A percentile compares a stretch with the other conserved stretches of the same genome.
Evolutionary conservation across 2,329 filamentous ascomycete genomes (phyloP).

Genomic region (Trichoderma koningii): DNA sequence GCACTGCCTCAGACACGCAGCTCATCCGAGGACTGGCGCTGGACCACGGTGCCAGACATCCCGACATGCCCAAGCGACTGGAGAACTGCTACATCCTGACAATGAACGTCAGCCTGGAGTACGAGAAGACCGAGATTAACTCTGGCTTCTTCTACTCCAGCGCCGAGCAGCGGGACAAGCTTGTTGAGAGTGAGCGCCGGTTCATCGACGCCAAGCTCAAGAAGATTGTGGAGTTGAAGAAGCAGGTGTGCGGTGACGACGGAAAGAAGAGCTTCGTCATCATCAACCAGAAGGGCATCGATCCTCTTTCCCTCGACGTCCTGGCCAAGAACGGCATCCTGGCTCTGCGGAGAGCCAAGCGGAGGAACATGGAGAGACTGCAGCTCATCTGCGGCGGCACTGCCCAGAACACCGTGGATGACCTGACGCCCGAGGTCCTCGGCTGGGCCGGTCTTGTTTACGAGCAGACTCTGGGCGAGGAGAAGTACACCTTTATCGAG

Average conservation of each 20-base stretch:
- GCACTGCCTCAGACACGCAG: conserved; percentile 91
- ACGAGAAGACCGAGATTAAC: conserved; percentile 99
- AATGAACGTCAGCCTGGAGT: conserved; percentile 94
- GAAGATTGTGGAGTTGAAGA: conserved; percentile 98
- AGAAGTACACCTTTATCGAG: conserved; percentile 98
- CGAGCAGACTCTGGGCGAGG: conserved; percentile 95
- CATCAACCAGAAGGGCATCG: conserved; percentile 99
- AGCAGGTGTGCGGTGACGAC: conserved; percentile 92
- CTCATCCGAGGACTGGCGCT: conserved; percentile 90
- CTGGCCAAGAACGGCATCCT: conserved; percentile 98
- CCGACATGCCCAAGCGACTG: conserved; percentile 95
- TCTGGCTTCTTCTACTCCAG: conserved; percentile 98
- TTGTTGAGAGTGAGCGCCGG: conserved; percentile 93
- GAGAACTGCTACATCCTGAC: conserved; percentile 96
- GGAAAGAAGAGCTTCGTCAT: conserved; percentile 95
- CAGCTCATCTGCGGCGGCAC: conserved; percentile 91
- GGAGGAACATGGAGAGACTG: conserved; percentile 97
- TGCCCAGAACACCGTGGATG: conserved; percentile 95
- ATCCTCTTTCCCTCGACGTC: conserved; percentile 92
- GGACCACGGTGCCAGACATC: conserved; percentile 93
- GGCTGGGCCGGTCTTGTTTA: conserved; percentile 97
- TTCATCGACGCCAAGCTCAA: conserved; percentile 96
- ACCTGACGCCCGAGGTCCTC: conserved; percentile 81
- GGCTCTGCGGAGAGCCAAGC: conserved; percentile 89
- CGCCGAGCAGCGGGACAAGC: conserved; percentile 94